Conservation (phyloP, 106 monocot species). For the Dioscorea alata region DNA sequence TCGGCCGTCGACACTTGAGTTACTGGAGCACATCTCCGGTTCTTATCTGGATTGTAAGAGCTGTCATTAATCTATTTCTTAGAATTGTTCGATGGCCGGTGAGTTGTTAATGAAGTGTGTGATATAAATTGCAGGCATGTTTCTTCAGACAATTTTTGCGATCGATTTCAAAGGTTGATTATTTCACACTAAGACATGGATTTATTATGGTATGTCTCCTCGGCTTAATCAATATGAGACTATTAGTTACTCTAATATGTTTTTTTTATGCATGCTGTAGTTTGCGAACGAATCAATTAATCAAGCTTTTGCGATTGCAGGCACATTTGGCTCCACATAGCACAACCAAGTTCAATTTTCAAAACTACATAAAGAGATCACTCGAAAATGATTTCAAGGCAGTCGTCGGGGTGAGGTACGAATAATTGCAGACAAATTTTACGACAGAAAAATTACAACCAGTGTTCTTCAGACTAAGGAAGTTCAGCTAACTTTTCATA, state of each 20-base stretch:
- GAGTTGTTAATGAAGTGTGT: too few species aligned
- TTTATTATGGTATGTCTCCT: too few species aligned
- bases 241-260: too few species aligned
- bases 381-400: slow-evolving; percentile 24
- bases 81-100: too few species aligned
- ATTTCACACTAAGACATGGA: too few species aligned
- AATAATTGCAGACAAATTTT: too few species aligned
- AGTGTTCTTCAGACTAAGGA: not conserved
- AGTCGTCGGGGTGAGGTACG: slow-evolving; percentile 22
- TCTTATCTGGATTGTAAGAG: slow-evolving; percentile 38
- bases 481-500: not conserved
- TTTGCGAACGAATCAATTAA: not conserved
- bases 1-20: slow-evolving; percentile 29
- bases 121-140: too few species aligned
- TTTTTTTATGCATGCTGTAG: too few species aligned
- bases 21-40: slow-evolving; percentile 35
- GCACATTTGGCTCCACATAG: slow-evolving; percentile 22
- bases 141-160: too few species aligned
- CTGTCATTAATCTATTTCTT: too few species aligned
- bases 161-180: too few species aligned
- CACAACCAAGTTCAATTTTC: slow-evolving; percentile 21
- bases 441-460: too few species aligned
- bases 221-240: not conserved
- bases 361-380: slow-evolving; percentile 23
- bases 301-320: not conserved